Evolutionary conservation across 371 early-diverging fungal genomes (phyloP), one percentile per base, ranked within the genome.

Genomic region (Mucor sp.): DNA sequence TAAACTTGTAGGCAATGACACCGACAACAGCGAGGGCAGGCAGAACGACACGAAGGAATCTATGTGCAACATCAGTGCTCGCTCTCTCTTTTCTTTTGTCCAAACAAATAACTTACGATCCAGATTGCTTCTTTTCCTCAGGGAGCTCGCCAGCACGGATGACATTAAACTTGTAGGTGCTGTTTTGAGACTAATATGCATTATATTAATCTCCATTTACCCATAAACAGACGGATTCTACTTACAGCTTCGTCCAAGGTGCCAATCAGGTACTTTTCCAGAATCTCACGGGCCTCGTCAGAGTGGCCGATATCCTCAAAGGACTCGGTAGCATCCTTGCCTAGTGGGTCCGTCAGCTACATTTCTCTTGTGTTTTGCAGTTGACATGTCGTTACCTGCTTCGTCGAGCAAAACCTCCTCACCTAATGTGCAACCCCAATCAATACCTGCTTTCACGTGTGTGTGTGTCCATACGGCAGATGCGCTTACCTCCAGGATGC

Each of bases 241-340:
- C 71, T 72, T 64, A 79, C 79, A 35, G 59, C 69, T 63, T 75
- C 80, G 55, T 79, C 78, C 55, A 83, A 70, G 44, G 72, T 68
- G 67, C 79, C 83, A 69, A 83, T 56, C 8, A 65, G 60, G 62
- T 80, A 83, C 63, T 78, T 77, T 33, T 70, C 67, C 62, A 81
- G 65, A 15, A 78, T 78, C 23, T 76, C 76, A 67, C 80, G 80
- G 28, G 78, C 75, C 66, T 94, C 94, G 50, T 93, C 92, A n/a
- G 91, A 91, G 83, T 95, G 95, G 39, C 92, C 92, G 64, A 95
- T 91, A 71, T 95, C 95, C 70, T 95, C 94, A 67, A 95, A 95
- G 17, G 92, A 89, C 64, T 90, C 93, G 48, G 94, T 92, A 53
- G 93, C 93, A 71, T 95, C 94, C 69, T 81, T 80, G 62, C 94